These are phyloP conservation scores for Plectosphaerella plurivora DNA, from an alignment of 2,329 filamentous ascomycete species.

Conservation along the genomic window DNA sequence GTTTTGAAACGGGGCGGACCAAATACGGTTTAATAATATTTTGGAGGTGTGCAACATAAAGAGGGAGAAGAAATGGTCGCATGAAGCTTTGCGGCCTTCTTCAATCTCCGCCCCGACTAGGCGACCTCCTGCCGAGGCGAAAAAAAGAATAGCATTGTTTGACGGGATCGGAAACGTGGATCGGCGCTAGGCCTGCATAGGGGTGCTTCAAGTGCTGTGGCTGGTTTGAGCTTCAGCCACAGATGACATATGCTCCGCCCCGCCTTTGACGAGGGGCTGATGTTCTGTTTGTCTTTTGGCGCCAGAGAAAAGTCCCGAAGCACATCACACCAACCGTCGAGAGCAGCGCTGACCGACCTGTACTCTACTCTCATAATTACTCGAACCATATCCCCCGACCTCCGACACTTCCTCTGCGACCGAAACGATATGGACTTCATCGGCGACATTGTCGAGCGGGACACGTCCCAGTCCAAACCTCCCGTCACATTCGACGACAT, in stretches of 20 bases:
- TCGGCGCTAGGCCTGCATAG: neutral
- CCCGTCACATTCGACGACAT: conserved; percentile 55
- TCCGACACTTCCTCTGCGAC: neutral
- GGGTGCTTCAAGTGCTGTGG: neutral
- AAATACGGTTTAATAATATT: too few relatives aligned
- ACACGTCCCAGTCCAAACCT: conserved; percentile 52
- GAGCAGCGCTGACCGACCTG: neutral
- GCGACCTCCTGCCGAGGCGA: neutral
- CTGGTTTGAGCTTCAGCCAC: neutral
- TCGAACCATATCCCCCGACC: neutral
- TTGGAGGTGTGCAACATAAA: too few relatives aligned
- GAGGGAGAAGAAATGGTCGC: too few relatives aligned
- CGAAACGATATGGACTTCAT: conserved; percentile 36
- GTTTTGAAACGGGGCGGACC: too few relatives aligned
- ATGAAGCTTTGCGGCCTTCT: too few relatives aligned
- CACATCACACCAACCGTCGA: too few relatives aligned
- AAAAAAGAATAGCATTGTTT: neutral
- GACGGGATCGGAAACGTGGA: neutral
- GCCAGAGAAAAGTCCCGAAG: neutral
- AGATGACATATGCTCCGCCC: neutral
- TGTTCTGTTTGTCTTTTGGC: neutral
- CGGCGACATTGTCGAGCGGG: conserved; percentile 76
- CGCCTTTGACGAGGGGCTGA: too few relatives aligned
- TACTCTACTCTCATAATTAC: neutral
- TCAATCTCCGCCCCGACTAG: too few relatives aligned